Conservation (phyloP, 495 filamentous ascomycete genomes). For the Bombardia bombarda region DNA sequence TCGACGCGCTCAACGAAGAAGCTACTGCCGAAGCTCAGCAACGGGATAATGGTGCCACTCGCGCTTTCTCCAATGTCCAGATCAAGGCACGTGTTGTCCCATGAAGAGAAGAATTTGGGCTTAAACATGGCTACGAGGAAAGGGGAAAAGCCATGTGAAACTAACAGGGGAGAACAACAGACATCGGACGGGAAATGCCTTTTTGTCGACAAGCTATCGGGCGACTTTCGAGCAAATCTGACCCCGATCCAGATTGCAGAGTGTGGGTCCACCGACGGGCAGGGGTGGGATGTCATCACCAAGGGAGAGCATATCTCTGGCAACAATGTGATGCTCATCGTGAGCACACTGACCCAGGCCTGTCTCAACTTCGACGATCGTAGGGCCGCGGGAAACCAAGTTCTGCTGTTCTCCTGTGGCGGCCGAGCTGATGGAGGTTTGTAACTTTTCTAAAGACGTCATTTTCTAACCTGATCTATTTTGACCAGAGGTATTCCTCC, state of each 20-base stretch:
- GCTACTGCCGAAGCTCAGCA: slow-evolving; percentile 45
- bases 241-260: slow-evolving; percentile 42
- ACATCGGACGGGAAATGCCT: slow-evolving; percentile 46
- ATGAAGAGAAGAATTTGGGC: no score
- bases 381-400: slow-evolving; percentile 38
- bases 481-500: background rate
- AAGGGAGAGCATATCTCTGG: slow-evolving; percentile 40
- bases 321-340: slow-evolving; percentile 37
- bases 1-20: slow-evolving; percentile 34
- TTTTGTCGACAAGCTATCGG: slow-evolving; percentile 45
- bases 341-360: slow-evolving; percentile 48
- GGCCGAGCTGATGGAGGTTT: slow-evolving; percentile 45
- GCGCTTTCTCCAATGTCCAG: slow-evolving; percentile 36
- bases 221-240: slow-evolving; percentile 50
- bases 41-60: slow-evolving; percentile 39
- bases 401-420: slow-evolving; percentile 46
- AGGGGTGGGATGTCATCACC: slow-evolving; percentile 49
- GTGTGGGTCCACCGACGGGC: slow-evolving; percentile 40
- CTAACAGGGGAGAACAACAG: slow-evolving; percentile 14
- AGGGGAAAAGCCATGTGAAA: background rate
- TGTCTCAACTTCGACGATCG: slow-evolving; percentile 48
- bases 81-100: slow-evolving; percentile 35
- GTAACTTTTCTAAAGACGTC: background rate
- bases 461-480: background rate
- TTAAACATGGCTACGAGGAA: no score